These are phyloP conservation scores for Penicillium sp. DNA, from an alignment of 2,329 filamentous ascomycete species.

Conservation along the genomic window DNA sequence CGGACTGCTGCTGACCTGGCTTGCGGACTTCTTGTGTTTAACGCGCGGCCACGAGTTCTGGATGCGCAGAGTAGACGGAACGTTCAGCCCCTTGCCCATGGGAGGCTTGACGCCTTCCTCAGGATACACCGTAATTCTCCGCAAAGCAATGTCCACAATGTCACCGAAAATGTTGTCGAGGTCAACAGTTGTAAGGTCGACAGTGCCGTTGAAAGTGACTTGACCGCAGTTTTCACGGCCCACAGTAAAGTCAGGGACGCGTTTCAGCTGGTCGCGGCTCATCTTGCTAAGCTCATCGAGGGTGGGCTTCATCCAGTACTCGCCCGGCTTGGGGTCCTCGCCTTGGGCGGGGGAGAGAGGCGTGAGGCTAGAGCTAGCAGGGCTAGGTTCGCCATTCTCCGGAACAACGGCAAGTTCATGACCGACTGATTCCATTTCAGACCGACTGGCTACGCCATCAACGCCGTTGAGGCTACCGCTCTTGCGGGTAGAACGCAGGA, in stretches of 20 bases:
- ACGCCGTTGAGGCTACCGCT: conserved; percentile 45
- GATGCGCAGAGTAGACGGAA: conserved; percentile 80
- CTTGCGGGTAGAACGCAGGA: conserved; percentile 53
- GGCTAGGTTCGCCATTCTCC: conserved; percentile 49
- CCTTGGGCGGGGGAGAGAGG: conserved; percentile 28
- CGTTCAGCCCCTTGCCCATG: conserved; percentile 82
- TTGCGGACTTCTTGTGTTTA: conserved; percentile 53
- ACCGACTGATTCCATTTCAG: conserved; percentile 67
- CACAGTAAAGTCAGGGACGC: conserved; percentile 70
- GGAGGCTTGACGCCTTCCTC: conserved; percentile 72
- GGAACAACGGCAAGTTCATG: conserved; percentile 74
- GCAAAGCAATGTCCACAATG: conserved; percentile 70
- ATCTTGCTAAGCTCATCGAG: conserved; percentile 71
- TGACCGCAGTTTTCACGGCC: conserved; percentile 77
- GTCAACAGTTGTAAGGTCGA: conserved; percentile 75
- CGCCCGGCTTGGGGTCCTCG: conserved; percentile 58
- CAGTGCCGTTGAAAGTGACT: conserved; percentile 73
- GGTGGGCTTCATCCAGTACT: conserved; percentile 82
- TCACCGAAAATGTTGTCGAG: conserved; percentile 73
- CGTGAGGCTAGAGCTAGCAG: conserved; percentile 34
- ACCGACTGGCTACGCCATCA: conserved; percentile 33
- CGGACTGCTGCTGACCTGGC: conserved; percentile 58
- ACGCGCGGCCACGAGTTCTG: conserved; percentile 89
- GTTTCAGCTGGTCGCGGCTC: conserved; percentile 72
- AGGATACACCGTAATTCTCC: conserved; percentile 83